Percentiles rank a stretch among this genome's conserved stretches.
Conservation (phyloP, 1,284 basidiomycete genomes). For the Apiotrichum mycotoxinovorans region DNA sequence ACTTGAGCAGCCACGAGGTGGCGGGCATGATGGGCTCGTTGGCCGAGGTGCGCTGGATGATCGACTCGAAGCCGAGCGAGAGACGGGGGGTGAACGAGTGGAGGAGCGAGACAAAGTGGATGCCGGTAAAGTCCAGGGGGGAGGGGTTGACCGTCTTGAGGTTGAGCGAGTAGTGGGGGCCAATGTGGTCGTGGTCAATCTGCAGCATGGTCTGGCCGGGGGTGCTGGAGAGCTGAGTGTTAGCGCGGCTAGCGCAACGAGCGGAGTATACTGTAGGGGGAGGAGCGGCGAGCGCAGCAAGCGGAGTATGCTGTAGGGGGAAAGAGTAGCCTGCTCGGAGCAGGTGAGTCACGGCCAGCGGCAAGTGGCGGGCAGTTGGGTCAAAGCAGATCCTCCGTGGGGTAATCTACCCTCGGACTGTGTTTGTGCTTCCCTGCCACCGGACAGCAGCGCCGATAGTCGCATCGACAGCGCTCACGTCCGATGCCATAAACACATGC, state of each 20-base stretch:
- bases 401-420: too few relatives aligned
- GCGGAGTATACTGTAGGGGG: neutral
- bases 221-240: constrained; percentile 42
- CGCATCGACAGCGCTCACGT: too few relatives aligned
- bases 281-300: too few relatives aligned
- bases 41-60: constrained; percentile 74
- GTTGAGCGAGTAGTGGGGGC: constrained; percentile 82
- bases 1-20: constrained; percentile 85
- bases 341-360: too few relatives aligned
- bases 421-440: too few relatives aligned
- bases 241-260: neutral
- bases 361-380: too few relatives aligned
- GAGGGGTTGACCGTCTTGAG: constrained; percentile 91
- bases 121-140: constrained; percentile 81
- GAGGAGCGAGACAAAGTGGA: constrained; percentile 89
- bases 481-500: too few relatives aligned
- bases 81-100: constrained; percentile 93
- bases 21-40: constrained; percentile 65
- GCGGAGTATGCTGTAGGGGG: too few relatives aligned
- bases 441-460: too few relatives aligned
- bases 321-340: too few relatives aligned
- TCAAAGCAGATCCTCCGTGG: too few relatives aligned
- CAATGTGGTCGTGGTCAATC: constrained; percentile 91
- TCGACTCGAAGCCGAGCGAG: constrained; percentile 84
- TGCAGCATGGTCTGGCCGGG: constrained; percentile 83